Percentiles rank a stretch among this genome's conserved stretches.
These are phyloP conservation scores for Mortierella hygrophila DNA, from an alignment of 192 early-diverging fungal genomes.

Conservation along the genomic window DNA sequence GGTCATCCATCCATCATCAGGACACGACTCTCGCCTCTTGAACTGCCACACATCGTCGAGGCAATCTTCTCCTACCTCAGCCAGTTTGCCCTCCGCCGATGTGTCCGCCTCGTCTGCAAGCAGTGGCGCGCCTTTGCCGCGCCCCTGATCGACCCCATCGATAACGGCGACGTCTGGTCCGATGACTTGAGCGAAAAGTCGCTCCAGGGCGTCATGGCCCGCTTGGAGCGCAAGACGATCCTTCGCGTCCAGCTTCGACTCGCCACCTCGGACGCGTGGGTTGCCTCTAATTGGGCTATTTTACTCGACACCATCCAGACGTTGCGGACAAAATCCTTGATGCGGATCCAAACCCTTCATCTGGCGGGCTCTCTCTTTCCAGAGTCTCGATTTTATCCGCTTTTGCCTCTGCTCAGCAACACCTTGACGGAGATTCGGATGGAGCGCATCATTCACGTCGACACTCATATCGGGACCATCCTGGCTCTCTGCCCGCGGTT, in stretches of 20 bases:
- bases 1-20: slow-evolving; percentile 3
- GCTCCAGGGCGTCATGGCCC: background rate
- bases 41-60: slow-evolving; percentile 16
- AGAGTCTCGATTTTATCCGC: background rate
- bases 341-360: slow-evolving; percentile 5
- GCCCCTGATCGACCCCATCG: background rate
- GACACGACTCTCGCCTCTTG: background rate
- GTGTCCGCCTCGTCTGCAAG: slow-evolving; percentile 14
- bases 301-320: slow-evolving; percentile 3
- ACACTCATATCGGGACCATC: background rate
- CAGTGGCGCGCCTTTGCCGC: background rate
- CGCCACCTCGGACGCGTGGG: background rate
- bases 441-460: background rate
- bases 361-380: background rate
- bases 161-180: slow-evolving; percentile 2
- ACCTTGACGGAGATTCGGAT: background rate
- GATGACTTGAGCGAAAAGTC: background rate
- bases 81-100: slow-evolving; percentile 2
- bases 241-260: background rate
- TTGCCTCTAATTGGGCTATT: background rate
- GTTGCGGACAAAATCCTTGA: background rate
- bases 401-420: background rate
- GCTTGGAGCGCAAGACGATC: background rate
- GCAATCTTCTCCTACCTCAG: slow-evolving; percentile 20
- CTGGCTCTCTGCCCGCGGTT: background rate